These are phyloP conservation scores for Fusarium bactridioides DNA, from an alignment of 2,329 filamentous ascomycete genomes.

Conservation along the genomic window DNA sequence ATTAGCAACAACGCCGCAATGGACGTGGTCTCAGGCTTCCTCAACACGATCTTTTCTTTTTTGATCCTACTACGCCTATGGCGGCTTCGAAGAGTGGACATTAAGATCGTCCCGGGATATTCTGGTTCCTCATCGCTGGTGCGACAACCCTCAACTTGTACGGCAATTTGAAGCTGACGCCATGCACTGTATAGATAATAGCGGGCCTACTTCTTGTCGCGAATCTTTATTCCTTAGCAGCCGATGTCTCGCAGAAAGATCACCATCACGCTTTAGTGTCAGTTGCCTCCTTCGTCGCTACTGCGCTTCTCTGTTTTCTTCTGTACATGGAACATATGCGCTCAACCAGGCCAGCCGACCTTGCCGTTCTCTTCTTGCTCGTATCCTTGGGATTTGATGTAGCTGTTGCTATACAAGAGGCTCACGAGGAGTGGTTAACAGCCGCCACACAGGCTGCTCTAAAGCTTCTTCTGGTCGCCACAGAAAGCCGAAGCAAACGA, in stretches of 20 bases:
- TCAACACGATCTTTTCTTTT: fast-evolving
- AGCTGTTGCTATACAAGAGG: background rate
- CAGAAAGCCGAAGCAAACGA: background rate
- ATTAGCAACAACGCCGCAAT: background rate
- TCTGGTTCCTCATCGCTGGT: background rate
- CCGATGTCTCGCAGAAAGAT: background rate
- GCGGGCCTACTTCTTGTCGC: background rate
- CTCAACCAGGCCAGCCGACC: background rate
- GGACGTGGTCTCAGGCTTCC: fast-evolving
- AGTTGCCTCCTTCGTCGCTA: background rate
- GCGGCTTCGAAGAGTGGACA: background rate
- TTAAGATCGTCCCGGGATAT: background rate
- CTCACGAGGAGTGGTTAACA: fast-evolving
- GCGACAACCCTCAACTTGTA: fast-evolving
- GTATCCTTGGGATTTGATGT: background rate
- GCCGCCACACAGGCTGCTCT: background rate
- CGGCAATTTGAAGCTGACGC: background rate
- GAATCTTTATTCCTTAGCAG: background rate
- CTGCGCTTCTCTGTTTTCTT: background rate
- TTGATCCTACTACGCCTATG: background rate
- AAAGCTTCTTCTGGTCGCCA: background rate
- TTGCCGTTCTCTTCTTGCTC: background rate
- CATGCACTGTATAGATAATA: background rate
- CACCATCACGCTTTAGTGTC: fast-evolving
- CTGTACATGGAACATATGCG: background rate